Evolutionary conservation across 495 filamentous ascomycete species (phyloP), one percentile per base, ranked within the genome.

Genomic region (Tuber aestivum): DNA sequence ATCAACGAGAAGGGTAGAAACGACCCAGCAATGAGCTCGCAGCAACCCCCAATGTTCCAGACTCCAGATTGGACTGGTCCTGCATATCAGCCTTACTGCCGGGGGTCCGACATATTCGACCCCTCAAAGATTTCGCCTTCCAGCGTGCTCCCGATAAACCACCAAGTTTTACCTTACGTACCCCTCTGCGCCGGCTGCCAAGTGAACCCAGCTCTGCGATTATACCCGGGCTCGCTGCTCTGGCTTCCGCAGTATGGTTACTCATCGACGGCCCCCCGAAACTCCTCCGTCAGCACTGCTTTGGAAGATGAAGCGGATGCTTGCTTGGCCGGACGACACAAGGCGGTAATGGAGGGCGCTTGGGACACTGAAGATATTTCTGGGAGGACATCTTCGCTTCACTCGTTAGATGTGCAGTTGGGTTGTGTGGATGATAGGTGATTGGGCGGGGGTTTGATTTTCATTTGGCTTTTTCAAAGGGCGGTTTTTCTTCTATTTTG

Each of bases 81-180:
- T 71, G 75, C 78, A 48, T 77, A 79, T 42, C 78, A 79, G 41
- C 78, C 78, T 38, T 79, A 77, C 76, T 70, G 73, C 40, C 78
- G 78, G 27, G 76, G 78, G 41, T 79, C 78, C 37, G 78, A 79
- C 69, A 75, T 79, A 27, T 79, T 79, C 70, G 76, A 79, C 72
- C 78, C 74, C 72, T 72, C 78, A 41, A 79, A 79, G 73, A 45
- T 71, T 61, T 75, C 78, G 23, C 77, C 78, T 18, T 79, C 78
- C 37, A 73, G 77, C 14, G 32, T 78, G 16, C 76, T 78, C 44
- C 77, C 77, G 16, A 74, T 78, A 73, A 78, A 72, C 32, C 71
- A 44, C 70, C 78, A 79, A 40, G 70, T 70, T 38, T 72, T 77
- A 37, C 78, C 78, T 41, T 79, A 79, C 71, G 78, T 79, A 23